phyloP scores from a whole-genome alignment of 164 flowering plant species.

The Macadamia tetraphylla region DNA sequence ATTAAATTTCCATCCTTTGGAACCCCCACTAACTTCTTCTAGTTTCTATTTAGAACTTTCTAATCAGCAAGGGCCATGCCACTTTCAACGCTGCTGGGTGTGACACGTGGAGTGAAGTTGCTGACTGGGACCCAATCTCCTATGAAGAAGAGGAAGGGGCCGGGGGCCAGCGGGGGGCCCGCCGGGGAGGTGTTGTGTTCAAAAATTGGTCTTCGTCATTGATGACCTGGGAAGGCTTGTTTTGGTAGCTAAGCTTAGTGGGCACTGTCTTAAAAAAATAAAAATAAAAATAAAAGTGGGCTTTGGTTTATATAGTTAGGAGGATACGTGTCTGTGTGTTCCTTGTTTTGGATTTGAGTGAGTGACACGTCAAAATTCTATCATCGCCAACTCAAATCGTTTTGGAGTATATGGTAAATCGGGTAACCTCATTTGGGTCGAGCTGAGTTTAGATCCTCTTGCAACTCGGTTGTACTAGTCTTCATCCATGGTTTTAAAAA shows the following conservation, averaged over 20 bases:
- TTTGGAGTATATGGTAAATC: no score
- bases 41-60: conserved; percentile 15
- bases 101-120: conserved; percentile 21
- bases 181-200: no score
- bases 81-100: conserved; percentile 14
- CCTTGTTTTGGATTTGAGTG: neutral
- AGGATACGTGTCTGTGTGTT: no score
- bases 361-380: neutral
- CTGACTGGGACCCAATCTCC: conserved; percentile 15
- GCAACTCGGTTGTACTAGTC: no score
- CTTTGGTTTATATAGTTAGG: no score
- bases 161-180: no score
- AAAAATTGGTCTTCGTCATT: no score
- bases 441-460: no score
- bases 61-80: conserved; percentile 21
- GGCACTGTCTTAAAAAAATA: no score
- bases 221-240: neutral
- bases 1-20: conserved; percentile 10
- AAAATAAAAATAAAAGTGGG: no score
- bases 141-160: neutral
- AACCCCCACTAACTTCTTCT: conserved; percentile 23
- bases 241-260: neutral
- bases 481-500: no score
- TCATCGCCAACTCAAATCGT: neutral
- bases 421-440: no score